Evolutionary conservation across 163 green algal genomes (phyloP), one percentile per base, ranked within the genome.

Genomic region (Prototheca wickerhamii): DNA sequence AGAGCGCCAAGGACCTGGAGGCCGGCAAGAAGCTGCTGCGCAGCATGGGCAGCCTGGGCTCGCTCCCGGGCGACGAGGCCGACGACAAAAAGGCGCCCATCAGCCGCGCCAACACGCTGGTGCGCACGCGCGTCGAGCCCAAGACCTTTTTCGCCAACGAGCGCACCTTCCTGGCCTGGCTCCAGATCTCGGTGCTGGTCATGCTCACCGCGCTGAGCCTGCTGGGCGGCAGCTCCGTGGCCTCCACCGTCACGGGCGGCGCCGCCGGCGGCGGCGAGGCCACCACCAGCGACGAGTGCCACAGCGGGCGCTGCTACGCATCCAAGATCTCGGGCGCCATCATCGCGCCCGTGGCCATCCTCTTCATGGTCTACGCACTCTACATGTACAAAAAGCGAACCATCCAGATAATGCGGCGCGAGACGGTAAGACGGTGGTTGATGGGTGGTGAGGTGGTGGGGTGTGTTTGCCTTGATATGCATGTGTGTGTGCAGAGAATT

Each of bases 61-160:
- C 6, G 15, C 46, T 54, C 12, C 15, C 15, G 23, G 46, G 46
- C 23, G 12, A 28, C 15, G 23, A 54, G 12, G 46, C 18, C 46
- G 46, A 12, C 18, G 46, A 10, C 46, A 18, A 18, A 12, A 12
- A 25, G 15, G 46, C 57, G 25, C 49, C 49, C 49, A 0, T 73
- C 34, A 32, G 58, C 20, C 57, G 69, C 2, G 61, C 69, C 2
- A 25, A 59, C 4, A 58, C 79, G 1, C 21, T 90, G 37, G 77
- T 90, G 21, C 82, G 86, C 15, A 87, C 80, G 0, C 72, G 84
- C 3, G 77, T 91, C 3, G 86, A 94, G 72, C 88, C 88, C 43
- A 74, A 74, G 61, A 74, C 67, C 26, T 93, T 93, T 67, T 95
- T 95, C 50, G 87, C 88, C 64, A 91, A 90, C 64, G 88, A 95